Evolutionary conservation across 805 yeast genomes (phyloP).

Genomic region (Lachancea kluyveri): DNA sequence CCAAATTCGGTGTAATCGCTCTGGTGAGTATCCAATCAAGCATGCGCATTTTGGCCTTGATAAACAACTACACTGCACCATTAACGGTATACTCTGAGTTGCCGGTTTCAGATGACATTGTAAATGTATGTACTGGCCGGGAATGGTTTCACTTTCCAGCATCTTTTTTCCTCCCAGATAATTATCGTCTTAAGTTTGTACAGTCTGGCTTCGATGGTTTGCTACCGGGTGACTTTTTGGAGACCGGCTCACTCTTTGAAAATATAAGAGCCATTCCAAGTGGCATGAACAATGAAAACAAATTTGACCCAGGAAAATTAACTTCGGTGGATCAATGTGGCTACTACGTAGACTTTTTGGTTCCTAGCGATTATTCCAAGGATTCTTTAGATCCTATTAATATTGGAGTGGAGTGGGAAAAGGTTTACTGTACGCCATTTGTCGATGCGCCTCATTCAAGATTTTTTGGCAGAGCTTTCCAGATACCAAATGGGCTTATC

Average conservation of each 20-base stretch:
- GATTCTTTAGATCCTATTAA: slow-evolving; percentile 35
- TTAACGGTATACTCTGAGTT: slow-evolving; percentile 45
- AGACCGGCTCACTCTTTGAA: slow-evolving; percentile 28
- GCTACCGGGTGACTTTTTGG: slow-evolving; percentile 80
- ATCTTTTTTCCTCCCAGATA: slow-evolving; percentile 70
- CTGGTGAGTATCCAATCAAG: slow-evolving; percentile 29
- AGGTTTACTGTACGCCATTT: slow-evolving; percentile 42
- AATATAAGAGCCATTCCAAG: slow-evolving; percentile 45
- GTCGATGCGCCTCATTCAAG: slow-evolving; percentile 47
- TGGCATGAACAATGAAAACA: slow-evolving; percentile 71
- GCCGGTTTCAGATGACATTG: slow-evolving; percentile 25
- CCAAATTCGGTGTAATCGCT: slow-evolving; percentile 7
- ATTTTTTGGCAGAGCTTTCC: slow-evolving; percentile 50
- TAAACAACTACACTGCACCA: slow-evolving; percentile 69
- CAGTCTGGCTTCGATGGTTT: slow-evolving; percentile 79
- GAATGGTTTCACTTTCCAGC: slow-evolving; percentile 95
- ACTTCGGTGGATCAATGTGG: slow-evolving; percentile 50
- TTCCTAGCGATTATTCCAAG: slow-evolving; percentile 37
- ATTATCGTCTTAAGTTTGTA: slow-evolving; percentile 60
- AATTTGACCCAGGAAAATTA: slow-evolving; percentile 55
- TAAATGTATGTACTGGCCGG: slow-evolving; percentile 80
- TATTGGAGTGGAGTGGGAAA: slow-evolving; percentile 38
- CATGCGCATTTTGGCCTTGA: slow-evolving; percentile 54
- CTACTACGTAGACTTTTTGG: slow-evolving; percentile 60
- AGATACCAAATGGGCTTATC: slow-evolving; percentile 39